Conservation (phyloP, 2,329 filamentous ascomycete genomes). For the Verticillium isaacii region DNA sequence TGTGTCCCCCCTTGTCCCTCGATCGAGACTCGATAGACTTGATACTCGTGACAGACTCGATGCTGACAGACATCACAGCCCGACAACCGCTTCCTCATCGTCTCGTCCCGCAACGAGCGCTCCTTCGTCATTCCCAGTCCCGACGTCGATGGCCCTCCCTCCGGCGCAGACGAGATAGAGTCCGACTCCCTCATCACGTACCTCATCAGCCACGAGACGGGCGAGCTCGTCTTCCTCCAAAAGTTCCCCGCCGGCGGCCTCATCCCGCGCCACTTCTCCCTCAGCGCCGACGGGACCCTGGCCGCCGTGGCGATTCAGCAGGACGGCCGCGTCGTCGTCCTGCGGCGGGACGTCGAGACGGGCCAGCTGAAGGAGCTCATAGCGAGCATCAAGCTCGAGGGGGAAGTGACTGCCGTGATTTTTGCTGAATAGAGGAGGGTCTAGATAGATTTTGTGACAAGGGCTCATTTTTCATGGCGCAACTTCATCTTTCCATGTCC, state of each 20-base stretch:
- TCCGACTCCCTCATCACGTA: constrained; percentile 65
- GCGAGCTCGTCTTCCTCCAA: constrained; percentile 50
- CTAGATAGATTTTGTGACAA: not conserved
- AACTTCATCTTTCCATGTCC: not conserved
- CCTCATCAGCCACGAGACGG: constrained; percentile 47
- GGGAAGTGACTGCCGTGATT: constrained; percentile 40
- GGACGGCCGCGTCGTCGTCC: constrained; percentile 55
- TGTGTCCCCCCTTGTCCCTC: constrained; percentile 30
- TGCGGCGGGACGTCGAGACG: constrained; percentile 52
- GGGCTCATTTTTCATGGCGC: not conserved
- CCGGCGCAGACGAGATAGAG: constrained; percentile 26
- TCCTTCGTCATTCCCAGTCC: constrained; percentile 44
- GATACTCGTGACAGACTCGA: not conserved
- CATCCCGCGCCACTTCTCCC: constrained; percentile 61
- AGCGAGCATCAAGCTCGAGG: constrained; percentile 35
- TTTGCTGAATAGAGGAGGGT: constrained; percentile 34
- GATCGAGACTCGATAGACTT: not conserved
- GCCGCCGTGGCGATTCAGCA: constrained; percentile 63
- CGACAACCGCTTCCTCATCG: constrained; percentile 57
- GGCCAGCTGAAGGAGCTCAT: constrained; percentile 50
- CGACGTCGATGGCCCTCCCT: constrained; percentile 23
- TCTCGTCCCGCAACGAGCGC: constrained; percentile 63
- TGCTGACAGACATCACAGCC: constrained; percentile 31
- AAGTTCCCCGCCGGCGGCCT: constrained; percentile 59
- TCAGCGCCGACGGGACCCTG: constrained; percentile 59